Percentiles rank a stretch among this genome's conserved stretches.
These are phyloP conservation scores for Quercus alba DNA, from an alignment of 306 rosid species.

Conservation along the genomic window DNA sequence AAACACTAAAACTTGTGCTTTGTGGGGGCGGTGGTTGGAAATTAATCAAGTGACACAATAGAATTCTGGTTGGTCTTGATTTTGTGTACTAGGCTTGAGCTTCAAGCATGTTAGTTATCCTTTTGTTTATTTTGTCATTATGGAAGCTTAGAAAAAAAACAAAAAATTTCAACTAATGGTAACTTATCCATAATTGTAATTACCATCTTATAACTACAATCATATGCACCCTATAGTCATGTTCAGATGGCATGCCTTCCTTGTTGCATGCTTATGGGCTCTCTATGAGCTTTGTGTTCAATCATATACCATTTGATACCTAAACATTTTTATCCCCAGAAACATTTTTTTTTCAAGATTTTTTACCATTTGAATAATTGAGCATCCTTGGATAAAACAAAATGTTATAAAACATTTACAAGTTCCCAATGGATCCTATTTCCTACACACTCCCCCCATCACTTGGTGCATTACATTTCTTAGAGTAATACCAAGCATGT, in stretches of 20 bases:
- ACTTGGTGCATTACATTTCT: too few species aligned
- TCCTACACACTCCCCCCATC: too few species aligned
- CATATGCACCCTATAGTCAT: constrained; percentile 1
- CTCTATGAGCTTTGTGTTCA: background rate
- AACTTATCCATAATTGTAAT: background rate
- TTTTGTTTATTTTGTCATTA: constrained; percentile 20
- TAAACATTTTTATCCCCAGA: background rate
- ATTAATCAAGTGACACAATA: constrained; percentile 16
- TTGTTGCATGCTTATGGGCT: background rate
- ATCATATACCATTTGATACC: background rate
- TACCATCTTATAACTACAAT: background rate
- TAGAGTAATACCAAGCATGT: too few species aligned
- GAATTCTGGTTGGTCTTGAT: constrained; percentile 21
- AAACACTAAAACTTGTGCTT: constrained; percentile 4
- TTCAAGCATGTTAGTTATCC: constrained; percentile 22
- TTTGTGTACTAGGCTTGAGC: constrained; percentile 13
- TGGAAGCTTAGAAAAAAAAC: constrained; percentile 8
- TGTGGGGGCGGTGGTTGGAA: constrained; percentile 25
- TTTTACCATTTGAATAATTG: too few species aligned
- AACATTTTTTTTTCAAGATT: too few species aligned
- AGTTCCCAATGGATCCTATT: too few species aligned
- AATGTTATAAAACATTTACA: too few species aligned
- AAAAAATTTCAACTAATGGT: background rate
- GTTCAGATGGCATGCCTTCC: background rate
- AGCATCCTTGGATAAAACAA: too few species aligned